These are phyloP conservation scores for Cryomyces minteri DNA, from an alignment of 495 filamentous ascomycete species.

Conservation along the genomic window DNA sequence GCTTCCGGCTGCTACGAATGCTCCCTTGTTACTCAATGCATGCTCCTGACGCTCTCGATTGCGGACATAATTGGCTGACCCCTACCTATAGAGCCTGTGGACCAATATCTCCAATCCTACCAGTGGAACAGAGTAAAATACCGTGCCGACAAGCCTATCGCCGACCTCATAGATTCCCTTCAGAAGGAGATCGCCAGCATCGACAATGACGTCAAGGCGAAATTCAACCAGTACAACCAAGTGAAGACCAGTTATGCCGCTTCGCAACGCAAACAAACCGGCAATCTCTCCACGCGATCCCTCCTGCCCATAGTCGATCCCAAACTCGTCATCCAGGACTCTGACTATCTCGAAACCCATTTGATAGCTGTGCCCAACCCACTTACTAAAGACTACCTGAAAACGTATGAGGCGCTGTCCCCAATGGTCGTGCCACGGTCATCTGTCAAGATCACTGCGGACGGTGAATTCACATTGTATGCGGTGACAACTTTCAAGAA, in stretches of 20 bases:
- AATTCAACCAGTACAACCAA: constrained; percentile 82
- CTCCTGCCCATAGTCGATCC: constrained; percentile 77
- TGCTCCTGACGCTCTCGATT: not conserved
- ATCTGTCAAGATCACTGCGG: constrained; percentile 52
- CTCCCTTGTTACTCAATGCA: too few relatives aligned
- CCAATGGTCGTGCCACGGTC: constrained; percentile 84
- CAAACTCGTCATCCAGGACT: constrained; percentile 59
- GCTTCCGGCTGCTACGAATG: too few relatives aligned
- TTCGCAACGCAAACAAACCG: constrained; percentile 75
- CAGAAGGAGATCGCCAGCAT: constrained; percentile 81
- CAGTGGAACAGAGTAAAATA: constrained; percentile 96
- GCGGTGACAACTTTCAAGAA: constrained; percentile 91
- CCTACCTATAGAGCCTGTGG: constrained; percentile 58
- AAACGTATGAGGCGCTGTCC: constrained; percentile 69
- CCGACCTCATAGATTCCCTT: constrained; percentile 66
- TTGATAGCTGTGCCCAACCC: constrained; percentile 69
- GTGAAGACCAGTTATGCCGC: constrained; percentile 64
- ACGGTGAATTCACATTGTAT: constrained; percentile 76
- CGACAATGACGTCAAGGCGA: constrained; percentile 86
- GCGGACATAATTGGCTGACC: not conserved
- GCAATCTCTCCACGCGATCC: constrained; percentile 86
- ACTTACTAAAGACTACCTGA: constrained; percentile 68
- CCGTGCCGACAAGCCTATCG: constrained; percentile 71
- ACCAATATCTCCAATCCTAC: constrained; percentile 78
- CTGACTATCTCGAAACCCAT: constrained; percentile 92